A percentile compares a stretch with the other conserved stretches of the same genome.
phyloP scores from a whole-genome alignment of 1,284 basidiomycete genomes.

The Rugosomyces carneus region DNA sequence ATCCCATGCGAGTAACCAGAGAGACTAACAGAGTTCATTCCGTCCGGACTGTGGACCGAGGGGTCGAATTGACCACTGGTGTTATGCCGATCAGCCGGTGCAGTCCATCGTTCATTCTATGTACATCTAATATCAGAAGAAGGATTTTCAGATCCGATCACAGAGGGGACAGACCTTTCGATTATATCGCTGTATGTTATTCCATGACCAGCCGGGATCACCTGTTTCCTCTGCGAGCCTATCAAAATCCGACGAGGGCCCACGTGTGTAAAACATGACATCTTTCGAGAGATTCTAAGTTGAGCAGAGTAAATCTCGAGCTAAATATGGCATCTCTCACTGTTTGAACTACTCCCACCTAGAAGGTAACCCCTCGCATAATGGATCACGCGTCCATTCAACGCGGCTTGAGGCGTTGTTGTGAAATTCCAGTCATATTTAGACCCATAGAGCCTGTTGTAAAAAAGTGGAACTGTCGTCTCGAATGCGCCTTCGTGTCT shows the following conservation, averaged over 20 bases:
- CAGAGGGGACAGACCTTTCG: conserved; percentile 19
- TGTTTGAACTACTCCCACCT: not conserved
- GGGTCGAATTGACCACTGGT: conserved; percentile 23
- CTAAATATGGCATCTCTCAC: not conserved
- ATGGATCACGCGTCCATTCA: not conserved
- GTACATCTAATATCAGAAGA: not conserved
- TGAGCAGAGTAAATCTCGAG: no score
- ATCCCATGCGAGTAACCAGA: conserved; percentile 19
- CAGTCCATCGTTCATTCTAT: conserved; percentile 18
- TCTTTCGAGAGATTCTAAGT: conserved; percentile 22
- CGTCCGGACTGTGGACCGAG: conserved; percentile 20
- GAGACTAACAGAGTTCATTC: conserved; percentile 23
- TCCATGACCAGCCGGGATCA: conserved; percentile 20
- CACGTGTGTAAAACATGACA: conserved; percentile 32
- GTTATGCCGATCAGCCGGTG: conserved; percentile 21
- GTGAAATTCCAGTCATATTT: conserved; percentile 30
- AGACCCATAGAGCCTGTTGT: not conserved
- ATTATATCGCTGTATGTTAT: conserved; percentile 20
- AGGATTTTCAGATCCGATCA: not conserved
- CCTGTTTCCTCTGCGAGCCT: conserved; percentile 26
- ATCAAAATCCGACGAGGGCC: conserved; percentile 33
- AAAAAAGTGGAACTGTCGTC: conserved; percentile 11
- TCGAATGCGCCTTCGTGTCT: conserved; percentile 11
- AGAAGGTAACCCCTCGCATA: conserved; percentile 1
- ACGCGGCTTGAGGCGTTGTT: conserved; percentile 13